Evolutionary conservation across 1,284 basidiomycete genomes (phyloP).

Genomic region (Marasmius fiardii): DNA sequence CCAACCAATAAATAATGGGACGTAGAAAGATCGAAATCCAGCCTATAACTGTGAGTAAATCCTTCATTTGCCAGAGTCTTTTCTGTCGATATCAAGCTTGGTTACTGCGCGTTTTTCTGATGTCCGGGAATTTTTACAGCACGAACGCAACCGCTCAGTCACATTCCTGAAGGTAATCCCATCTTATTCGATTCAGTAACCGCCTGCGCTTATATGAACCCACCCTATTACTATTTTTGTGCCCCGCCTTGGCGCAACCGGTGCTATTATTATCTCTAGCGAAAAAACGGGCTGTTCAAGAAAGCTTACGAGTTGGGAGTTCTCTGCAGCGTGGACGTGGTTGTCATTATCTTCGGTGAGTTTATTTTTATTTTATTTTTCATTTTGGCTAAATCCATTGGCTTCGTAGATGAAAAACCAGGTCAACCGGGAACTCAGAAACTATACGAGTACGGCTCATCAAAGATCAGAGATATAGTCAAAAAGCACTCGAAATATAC

Average conservation of each 20-base stretch:
- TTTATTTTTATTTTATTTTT: constrained; percentile 9
- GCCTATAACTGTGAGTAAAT: constrained; percentile 50
- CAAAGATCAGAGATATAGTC: constrained; percentile 38
- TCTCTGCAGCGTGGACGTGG: constrained; percentile 66
- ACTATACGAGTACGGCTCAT: constrained; percentile 49
- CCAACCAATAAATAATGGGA: constrained; percentile 40
- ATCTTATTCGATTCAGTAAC: constrained; percentile 14
- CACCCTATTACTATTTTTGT: constrained; percentile 5
- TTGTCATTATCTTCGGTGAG: constrained; percentile 64
- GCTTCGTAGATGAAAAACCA: constrained; percentile 29
- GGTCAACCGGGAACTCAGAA: constrained; percentile 40
- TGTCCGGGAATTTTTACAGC: constrained; percentile 31
- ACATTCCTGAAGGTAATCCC: constrained; percentile 61
- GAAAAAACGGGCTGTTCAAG: constrained; percentile 72
- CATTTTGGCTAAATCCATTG: constrained; percentile 7
- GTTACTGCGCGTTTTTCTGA: constrained; percentile 22
- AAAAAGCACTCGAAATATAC: constrained; percentile 45
- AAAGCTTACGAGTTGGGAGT: constrained; percentile 73
- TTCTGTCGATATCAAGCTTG: too few species aligned
- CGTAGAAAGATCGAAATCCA: constrained; percentile 66
- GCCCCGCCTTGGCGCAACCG: constrained; percentile 8
- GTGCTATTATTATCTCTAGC: constrained; percentile 30
- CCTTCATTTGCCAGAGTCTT: constrained; percentile 7
- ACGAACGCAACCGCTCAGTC: constrained; percentile 68
- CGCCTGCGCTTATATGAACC: constrained; percentile 19